These are phyloP conservation scores for Cercospora sojina DNA, from an alignment of 2,329 filamentous ascomycete genomes.

Conservation along the genomic window DNA sequence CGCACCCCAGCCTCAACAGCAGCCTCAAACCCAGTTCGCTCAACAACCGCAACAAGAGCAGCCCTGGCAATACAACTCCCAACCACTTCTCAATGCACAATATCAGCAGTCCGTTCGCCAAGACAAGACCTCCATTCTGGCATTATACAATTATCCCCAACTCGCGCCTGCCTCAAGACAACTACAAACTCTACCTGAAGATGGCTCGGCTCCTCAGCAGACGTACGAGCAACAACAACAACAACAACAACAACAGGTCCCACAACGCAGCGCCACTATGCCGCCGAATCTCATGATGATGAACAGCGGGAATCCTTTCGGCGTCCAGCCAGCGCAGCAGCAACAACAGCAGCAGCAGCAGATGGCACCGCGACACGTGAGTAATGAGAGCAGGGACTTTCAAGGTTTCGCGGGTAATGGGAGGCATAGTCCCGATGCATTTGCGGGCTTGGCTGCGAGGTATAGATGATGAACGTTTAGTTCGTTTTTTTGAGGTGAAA, in stretches of 20 bases:
- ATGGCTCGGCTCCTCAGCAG: slow-evolving; percentile 28
- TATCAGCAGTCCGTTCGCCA: slow-evolving; percentile 50
- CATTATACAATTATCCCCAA: slow-evolving; percentile 67
- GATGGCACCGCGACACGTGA: slow-evolving; percentile 49
- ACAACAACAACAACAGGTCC: slow-evolving; percentile 22
- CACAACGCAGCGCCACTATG: slow-evolving; percentile 43
- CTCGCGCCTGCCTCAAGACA: slow-evolving; percentile 46
- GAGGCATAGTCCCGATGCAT: slow-evolving; percentile 75
- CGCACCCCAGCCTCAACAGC: slow-evolving; percentile 34
- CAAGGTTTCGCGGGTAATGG: slow-evolving; percentile 63
- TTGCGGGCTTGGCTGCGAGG: slow-evolving; percentile 68
- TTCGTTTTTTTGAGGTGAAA: not conserved
- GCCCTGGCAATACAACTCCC: slow-evolving; percentile 34
- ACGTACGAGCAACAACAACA: slow-evolving; percentile 15
- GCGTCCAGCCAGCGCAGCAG: not conserved
- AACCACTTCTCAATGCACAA: slow-evolving; percentile 28
- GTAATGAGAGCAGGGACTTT: slow-evolving; percentile 68
- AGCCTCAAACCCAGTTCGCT: slow-evolving; percentile 29
- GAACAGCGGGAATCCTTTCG: slow-evolving; percentile 33
- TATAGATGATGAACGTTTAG: slow-evolving; percentile 35
- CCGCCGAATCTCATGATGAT: slow-evolving; percentile 28
- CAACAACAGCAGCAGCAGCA: slow-evolving; percentile 31
- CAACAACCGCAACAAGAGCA: slow-evolving; percentile 39
- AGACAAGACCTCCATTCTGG: slow-evolving; percentile 73
- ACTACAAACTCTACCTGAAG: slow-evolving; percentile 39